Evolutionary conservation across 768 basidiomycete genomes (phyloP).

Genomic region (Mycena rebaudengoi): DNA sequence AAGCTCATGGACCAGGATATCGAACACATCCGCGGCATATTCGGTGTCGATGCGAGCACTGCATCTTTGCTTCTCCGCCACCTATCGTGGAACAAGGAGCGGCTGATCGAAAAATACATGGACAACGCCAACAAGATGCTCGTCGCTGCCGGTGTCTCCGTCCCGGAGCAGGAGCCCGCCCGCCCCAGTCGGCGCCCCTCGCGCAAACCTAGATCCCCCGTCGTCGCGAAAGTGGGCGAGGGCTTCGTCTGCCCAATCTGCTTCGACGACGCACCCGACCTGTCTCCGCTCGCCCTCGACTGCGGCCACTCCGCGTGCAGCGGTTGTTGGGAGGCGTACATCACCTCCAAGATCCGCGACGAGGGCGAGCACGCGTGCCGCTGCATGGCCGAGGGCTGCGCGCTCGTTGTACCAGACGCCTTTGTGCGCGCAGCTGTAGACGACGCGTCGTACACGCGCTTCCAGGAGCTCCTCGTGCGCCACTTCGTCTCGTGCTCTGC

Average conservation of each 20-base stretch:
- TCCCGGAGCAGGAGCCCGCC: conserved; percentile 52
- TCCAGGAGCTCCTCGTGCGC: conserved; percentile 87
- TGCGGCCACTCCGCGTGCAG: conserved; percentile 90
- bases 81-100: conserved; percentile 95
- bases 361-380: conserved; percentile 78
- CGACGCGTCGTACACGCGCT: conserved; percentile 66
- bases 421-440: conserved; percentile 70
- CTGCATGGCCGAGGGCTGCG: conserved; percentile 86
- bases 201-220: conserved; percentile 35
- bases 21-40: conserved; percentile 87
- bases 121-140: conserved; percentile 82
- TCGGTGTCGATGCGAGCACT: conserved; percentile 86
- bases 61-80: conserved; percentile 84
- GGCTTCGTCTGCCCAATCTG: conserved; percentile 94
- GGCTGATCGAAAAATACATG: conserved; percentile 96
- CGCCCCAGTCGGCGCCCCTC: conserved; percentile 41
- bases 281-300: conserved; percentile 71
- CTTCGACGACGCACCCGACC: conserved; percentile 75
- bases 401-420: conserved; percentile 66
- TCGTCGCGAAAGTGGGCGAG: conserved; percentile 40
- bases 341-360: conserved; percentile 81
- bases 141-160: conserved; percentile 73
- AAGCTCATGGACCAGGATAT: conserved; percentile 80
- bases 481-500: conserved; percentile 89
- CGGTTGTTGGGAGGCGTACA: conserved; percentile 85